Base-by-base conservation (phyloP, 768 basidiomycete species). In the Pleurotus ostreatus region DNA sequence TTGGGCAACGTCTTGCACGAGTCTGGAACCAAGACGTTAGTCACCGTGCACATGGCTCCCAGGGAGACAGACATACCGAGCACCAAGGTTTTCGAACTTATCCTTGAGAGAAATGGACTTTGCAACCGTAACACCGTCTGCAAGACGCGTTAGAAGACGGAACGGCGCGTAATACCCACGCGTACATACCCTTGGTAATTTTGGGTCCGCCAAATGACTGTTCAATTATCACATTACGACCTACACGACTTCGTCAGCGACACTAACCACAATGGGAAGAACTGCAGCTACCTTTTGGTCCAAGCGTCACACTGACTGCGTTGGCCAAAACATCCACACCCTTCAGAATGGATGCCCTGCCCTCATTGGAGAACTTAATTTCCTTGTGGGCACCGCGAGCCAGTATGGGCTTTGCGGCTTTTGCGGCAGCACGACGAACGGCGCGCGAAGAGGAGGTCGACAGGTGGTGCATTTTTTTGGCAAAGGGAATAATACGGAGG, bases 41-140 rank as follows among this genome's bases (percentile, higher is more conserved):
- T 2, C 15, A 15, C 15, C 6, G 22, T 56, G 65, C 13, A 66
- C 61, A 34, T 25, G 43, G 40, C 46, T 39, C 46, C n/a, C 5
- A n/a, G 5, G 51, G 34, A 26, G 18, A 30, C 60, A 39, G 6
- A 70, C 86, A 63, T 73, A 95, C 93, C 94, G 89, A 66, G 95
- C 94, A 68, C 95, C 94, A 56, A 98, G 89, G 80, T 98, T 98
- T 80, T 98, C 93, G 68, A 98, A 98, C 74, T 95, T 97, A 84
- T 98, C 94, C 76, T 98, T 86, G 64, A 98, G 82, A 4, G 85
- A 78, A 63, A 99, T 93, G 38, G 93, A 78, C 79, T 98, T 99
- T 57, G 96, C 96, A 39, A 98, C 96, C 23, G 94, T 96, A 16
- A 97, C 96, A 85, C 95, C 96, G 71, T 98, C 94, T 92, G 53